These are phyloP conservation scores for Cryptosporidium parvum DNA, from an alignment of 169 alveolate genomes.

Conservation along the genomic window DNA sequence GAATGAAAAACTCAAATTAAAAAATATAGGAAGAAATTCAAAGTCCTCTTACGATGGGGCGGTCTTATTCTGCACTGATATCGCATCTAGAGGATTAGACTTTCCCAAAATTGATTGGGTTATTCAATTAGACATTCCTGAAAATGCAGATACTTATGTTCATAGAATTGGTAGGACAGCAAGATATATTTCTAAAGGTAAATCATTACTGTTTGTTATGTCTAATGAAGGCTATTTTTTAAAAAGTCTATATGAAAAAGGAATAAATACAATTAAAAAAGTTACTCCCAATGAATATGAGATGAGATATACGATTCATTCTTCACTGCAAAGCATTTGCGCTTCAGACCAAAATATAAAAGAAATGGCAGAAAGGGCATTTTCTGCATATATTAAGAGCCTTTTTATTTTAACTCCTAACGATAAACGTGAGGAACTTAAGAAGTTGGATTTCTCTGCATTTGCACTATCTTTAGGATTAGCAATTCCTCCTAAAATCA, in stretches of 20 bases:
- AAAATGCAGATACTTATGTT: conserved; percentile 92
- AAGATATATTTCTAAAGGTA: conserved; percentile 93
- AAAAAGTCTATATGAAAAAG: neutral
- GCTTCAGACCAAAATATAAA: conserved; percentile 53
- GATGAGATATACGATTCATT: conserved; percentile 61
- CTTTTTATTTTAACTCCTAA: conserved; percentile 24
- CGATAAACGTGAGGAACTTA: conserved; percentile 8
- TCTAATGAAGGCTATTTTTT: conserved; percentile 58
- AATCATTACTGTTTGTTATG: conserved; percentile 78
- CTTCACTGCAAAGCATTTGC: conserved; percentile 43
- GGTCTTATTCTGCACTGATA: conserved; percentile 92
- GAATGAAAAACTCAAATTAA: neutral
- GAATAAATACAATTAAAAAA: conserved; percentile 31
- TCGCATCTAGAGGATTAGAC: conserved; percentile 97
- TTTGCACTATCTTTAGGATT: conserved; percentile 56
- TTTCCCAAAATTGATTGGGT: conserved; percentile 97
- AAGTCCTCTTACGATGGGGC: conserved; percentile 80
- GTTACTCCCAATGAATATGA: conserved; percentile 32
- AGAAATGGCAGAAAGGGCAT: conserved; percentile 67
- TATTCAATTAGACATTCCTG: conserved; percentile 95
- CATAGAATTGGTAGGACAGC: conserved; percentile 99
- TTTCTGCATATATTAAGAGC: conserved; percentile 66
- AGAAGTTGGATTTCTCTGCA: conserved; percentile 6
- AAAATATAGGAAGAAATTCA: neutral
- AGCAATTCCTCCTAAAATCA: conserved; percentile 53